Evolutionary conservation across 176 grass and related monocot genomes (phyloP), one percentile per base, ranked within the genome.

Genomic region (Ampelocalamus luodianensis): DNA sequence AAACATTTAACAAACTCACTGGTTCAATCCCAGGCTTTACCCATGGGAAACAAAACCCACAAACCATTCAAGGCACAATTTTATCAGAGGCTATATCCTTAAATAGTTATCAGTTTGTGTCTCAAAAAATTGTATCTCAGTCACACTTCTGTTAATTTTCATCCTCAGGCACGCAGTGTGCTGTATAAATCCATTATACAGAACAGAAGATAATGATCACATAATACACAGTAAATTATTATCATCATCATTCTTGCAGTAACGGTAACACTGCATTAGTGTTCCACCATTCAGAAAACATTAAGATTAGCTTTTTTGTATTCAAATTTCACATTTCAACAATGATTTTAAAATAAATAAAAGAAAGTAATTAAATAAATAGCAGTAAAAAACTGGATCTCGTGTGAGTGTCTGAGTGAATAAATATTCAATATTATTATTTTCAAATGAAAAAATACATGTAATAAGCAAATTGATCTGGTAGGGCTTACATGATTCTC

Each of bases 401-500:
- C 50, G 34, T 37, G 18, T 29, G 29, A 29, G 29, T 29, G 29
- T 29, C 29, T 48, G 42, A 58, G 40, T 87, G 27, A 81, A 75
- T 46, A 59, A 42, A 39, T 56, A 44, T 68, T 44, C 11, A 55
- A 40, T 58, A 22, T 37, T 42, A 20, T 23, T 86, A 42, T 29
- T 60, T 67, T 65, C 13, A 18, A 5, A 46, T 54, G 15, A 29
- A 23, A 88, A 73, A 66, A 60, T 49, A 11, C 5, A 66, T 23
- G 42, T 8, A 46, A 66, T 44, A 66, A 81, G 27, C 24, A 48
- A 80, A 76, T 17, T 51, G 18, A 54, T 85, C 26, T 11, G 42
- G 34, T 79, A 85, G 6, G 55, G 86, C 91, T 88, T 88, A 93
- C 85, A 63, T 83, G 43, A 75, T 81, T 88, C 24, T 92, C 69